These are phyloP conservation scores for Penicillium atrosanguineum DNA, from an alignment of 495 filamentous ascomycete species.

Conservation along the genomic window DNA sequence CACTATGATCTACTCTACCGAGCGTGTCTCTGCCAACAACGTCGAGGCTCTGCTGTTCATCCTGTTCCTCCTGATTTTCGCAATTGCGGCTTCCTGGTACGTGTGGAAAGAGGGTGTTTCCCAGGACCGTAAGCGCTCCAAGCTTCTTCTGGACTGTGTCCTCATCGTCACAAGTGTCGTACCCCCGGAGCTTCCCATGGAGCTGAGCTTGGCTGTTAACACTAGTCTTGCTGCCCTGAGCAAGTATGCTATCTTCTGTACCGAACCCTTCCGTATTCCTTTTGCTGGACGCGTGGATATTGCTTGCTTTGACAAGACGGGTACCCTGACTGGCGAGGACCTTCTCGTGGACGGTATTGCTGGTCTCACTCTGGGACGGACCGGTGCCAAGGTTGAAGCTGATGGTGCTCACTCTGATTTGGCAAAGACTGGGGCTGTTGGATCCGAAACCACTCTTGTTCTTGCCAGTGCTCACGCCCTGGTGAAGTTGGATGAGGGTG, in stretches of 20 bases:
- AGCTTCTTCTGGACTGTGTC: slow-evolving; percentile 94
- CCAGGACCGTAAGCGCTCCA: slow-evolving; percentile 92
- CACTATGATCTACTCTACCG: slow-evolving; percentile 99
- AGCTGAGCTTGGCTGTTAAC: slow-evolving; percentile 94
- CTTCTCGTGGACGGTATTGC: slow-evolving; percentile 97
- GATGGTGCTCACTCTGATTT: slow-evolving; percentile 78
- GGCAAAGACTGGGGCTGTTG: slow-evolving; percentile 60
- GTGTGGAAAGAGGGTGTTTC: slow-evolving; percentile 96
- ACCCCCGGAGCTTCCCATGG: slow-evolving; percentile 96
- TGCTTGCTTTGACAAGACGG: slow-evolving; percentile 98
- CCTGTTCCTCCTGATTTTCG: slow-evolving; percentile 92
- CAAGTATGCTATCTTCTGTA: slow-evolving; percentile 96
- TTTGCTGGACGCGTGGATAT: slow-evolving; percentile 95
- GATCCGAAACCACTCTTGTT: slow-evolving; percentile 83
- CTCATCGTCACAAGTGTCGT: slow-evolving; percentile 97
- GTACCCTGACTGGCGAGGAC: slow-evolving; percentile 95
- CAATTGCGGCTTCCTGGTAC: slow-evolving; percentile 98
- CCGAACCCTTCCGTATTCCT: slow-evolving; percentile 98
- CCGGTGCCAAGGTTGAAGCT: slow-evolving; percentile 64
- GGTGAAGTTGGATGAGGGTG: slow-evolving; percentile 93
- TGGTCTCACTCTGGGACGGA: slow-evolving; percentile 70
- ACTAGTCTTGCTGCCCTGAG: slow-evolving; percentile 95
- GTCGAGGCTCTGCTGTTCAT: slow-evolving; percentile 94
- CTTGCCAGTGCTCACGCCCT: slow-evolving; percentile 94
- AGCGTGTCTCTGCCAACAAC: slow-evolving; percentile 97